Evolutionary conservation across 495 filamentous ascomycete species (phyloP), one percentile per base, ranked within the genome.

Genomic region (Penicillium taxi): DNA sequence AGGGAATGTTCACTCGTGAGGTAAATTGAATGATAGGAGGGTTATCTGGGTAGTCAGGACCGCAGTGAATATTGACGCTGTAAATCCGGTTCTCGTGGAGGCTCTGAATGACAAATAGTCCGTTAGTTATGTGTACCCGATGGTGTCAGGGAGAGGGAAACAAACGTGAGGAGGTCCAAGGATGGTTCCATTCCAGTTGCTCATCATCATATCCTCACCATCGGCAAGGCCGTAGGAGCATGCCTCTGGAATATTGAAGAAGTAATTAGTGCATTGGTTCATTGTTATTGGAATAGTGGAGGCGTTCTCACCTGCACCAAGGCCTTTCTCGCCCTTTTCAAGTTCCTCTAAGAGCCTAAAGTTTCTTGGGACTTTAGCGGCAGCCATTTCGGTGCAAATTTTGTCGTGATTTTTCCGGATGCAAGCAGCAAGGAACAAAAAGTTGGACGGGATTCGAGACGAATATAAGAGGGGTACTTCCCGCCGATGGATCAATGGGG

Each of bases 41-140:
- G 38, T 74, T 67, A 53, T 91, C 86, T 5, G 91, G 91, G 56
- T 98, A 98, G 41, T 84, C 68, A 26, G 80, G 68, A 36, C 90
- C 89, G 61, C 91, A 98, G 69, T 96, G 86, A 60, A 98, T 94
- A 60, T 94, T 94, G 38, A 96, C 73, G 52, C 83, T 90, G 71
- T 98, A 98, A 64, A 98, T 98, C 41, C 91, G 82, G 63, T 96
- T 96, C 69, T 98, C 93, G 53, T 96, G 91, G 33, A 82, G 81
- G 52, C 86, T 90, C 93, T 98, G 49, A 20, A 32, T n/a, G n/a
- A n/a, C n/a, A n/a, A n/a, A n/a, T n/a, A 23, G 9, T 25, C 35
- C 13, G 19, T 58, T 33, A 60, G 41, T 27, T 22, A 42, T 18
- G 28, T 11, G 36, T 22, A 31, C 9, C 24, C 39, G 28, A 37